Evolutionary conservation across 2,329 filamentous ascomycete genomes (phyloP), one percentile per base, ranked within the genome.

Genomic region (Monilinia fructicola): DNA sequence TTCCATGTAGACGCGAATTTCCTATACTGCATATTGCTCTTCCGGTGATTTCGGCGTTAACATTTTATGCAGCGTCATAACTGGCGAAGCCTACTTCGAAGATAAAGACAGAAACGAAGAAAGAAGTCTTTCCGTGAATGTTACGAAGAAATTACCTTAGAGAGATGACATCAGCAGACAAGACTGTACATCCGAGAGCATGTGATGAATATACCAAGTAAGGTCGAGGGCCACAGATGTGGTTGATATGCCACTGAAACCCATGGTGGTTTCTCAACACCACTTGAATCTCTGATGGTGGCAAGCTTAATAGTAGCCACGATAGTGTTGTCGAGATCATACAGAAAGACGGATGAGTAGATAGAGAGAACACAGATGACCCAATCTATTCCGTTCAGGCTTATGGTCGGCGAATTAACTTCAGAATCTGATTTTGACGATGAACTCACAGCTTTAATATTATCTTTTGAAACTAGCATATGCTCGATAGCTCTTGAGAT

Each of bases 21-120:
- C 80, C 79, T 10, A 77, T 68, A 23, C 80, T 81, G 40, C 76
- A 75, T 42, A 81, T 73, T 23, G 76, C 79, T 35, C 81, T 75
- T 2, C 80, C 81, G 21, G 80, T 71, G 66, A 84, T 83, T 9
- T 84, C 68, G 14, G 78, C 78, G 55, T 77, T 71, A 73, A 72
- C 72, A 23, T 60, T 73, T 7, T 72, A 72, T 28, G 74, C 74
- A 11, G 71, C 65, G 14, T 70, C 74, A 54, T 74, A 76, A n/a
- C 76, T 64, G 12, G 73, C 67, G 28, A 68, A 71, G 12, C 74
- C 74, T 23, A 75, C 64, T 62, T 71, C 67, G 48, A 71, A 71
- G 6, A 70, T 38, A 3, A 69, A 59, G 26, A 74, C 67, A 53
- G 65, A 58, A 18, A 23, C 48, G 2, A 74, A 53, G 46, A 67